These are phyloP conservation scores for Hypomyces rosellus DNA, from an alignment of 2,329 filamentous ascomycete species.

Conservation along the genomic window DNA sequence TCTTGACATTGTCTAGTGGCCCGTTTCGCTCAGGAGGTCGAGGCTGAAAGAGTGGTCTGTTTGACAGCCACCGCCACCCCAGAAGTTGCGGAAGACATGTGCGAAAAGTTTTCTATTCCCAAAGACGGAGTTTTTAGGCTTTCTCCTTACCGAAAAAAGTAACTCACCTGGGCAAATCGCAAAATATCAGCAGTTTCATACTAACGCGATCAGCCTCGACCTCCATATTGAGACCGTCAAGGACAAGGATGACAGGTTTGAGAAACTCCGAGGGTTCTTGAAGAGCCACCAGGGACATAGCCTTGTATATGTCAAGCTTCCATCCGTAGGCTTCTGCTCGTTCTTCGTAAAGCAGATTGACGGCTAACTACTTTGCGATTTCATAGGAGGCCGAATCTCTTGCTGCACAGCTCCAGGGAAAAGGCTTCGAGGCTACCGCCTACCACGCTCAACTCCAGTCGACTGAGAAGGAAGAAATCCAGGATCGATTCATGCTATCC, in stretches of 20 bases:
- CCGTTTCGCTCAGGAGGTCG: slow-evolving; percentile 48
- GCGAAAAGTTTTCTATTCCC: slow-evolving; percentile 38
- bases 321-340: neutral
- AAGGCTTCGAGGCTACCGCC: slow-evolving; percentile 35
- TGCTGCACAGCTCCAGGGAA: slow-evolving; percentile 28
- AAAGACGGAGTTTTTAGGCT: slow-evolving; percentile 52
- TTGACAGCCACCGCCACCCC: slow-evolving; percentile 55
- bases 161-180: neutral
- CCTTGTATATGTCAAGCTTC: neutral
- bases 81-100: slow-evolving; percentile 48
- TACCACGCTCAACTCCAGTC: slow-evolving; percentile 47
- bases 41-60: slow-evolving; percentile 53
- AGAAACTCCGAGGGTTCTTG: neutral
- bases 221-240: slow-evolving; percentile 42
- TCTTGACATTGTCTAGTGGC: slow-evolving; percentile 32
- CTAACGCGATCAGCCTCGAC: slow-evolving; percentile 31
- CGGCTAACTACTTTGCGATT: neutral
- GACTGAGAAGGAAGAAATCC: slow-evolving; percentile 37
- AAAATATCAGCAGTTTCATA: neutral
- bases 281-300: neutral
- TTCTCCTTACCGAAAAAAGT: slow-evolving; percentile 53
- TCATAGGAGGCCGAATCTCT: slow-evolving; percentile 18
- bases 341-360: neutral
- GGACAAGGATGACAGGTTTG: neutral
- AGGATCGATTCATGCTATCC: slow-evolving; percentile 46